Conservation (phyloP, 805 yeast species). For the Lachancea fermentati region DNA sequence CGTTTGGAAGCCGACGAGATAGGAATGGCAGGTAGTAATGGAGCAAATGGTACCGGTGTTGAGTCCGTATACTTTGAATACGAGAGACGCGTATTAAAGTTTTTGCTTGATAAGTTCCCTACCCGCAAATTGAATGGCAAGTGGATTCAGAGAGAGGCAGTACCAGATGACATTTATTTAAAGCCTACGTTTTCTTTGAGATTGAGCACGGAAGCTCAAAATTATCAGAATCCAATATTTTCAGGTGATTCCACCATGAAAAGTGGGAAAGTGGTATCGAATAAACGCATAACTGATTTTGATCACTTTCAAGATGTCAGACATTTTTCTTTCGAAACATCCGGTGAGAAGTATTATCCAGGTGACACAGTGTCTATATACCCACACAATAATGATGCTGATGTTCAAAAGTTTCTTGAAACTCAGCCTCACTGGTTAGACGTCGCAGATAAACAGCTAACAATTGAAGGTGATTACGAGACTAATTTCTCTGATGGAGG, state of each 20-base stretch:
- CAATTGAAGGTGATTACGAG: constrained; percentile 22
- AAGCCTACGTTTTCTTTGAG: constrained; percentile 26
- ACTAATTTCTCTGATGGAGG: constrained; percentile 48
- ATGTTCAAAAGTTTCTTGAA: constrained; percentile 59
- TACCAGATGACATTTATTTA: constrained; percentile 22
- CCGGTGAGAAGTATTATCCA: constrained; percentile 43
- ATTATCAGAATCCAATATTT: constrained; percentile 8
- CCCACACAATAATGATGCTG: constrained; percentile 60
- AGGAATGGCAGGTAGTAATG: constrained; percentile 55
- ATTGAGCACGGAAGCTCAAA: background rate
- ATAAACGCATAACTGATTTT: constrained; percentile 55
- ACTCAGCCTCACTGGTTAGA: constrained; percentile 66
- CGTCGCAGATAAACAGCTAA: constrained; percentile 53
- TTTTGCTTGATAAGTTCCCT: constrained; percentile 34
- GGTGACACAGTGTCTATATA: constrained; percentile 80
- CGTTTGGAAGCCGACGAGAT: constrained; percentile 90
- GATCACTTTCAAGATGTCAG: constrained; percentile 92
- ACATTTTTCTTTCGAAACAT: constrained; percentile 39
- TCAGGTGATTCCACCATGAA: constrained; percentile 17
- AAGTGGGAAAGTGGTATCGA: constrained; percentile 44
- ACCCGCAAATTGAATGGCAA: constrained; percentile 24
- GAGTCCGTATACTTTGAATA: constrained; percentile 77
- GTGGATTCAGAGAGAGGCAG: constrained; percentile 15
- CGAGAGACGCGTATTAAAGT: constrained; percentile 46
- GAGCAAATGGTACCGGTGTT: constrained; percentile 36